Evolutionary conservation across 164 flowering plant genomes (phyloP), one percentile per base, ranked within the genome.

Genomic region (Umbellularia californica): DNA sequence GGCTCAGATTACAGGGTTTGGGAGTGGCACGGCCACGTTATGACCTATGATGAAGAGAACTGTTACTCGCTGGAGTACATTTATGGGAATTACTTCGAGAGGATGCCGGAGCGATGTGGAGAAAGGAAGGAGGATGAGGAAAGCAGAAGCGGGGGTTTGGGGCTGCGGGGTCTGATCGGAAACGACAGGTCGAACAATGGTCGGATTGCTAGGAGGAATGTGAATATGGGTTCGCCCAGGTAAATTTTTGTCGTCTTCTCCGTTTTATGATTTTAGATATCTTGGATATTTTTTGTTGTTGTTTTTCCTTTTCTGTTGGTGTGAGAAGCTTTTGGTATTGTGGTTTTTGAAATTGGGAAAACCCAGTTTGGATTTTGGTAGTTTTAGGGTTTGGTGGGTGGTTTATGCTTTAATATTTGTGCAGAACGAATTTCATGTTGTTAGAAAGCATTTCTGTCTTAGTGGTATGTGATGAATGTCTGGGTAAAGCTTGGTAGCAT

Each of bases 21-120:
- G 99, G 99, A 95, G 82, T 95, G 99, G 99, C 99, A 95, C 69
- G 98, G 99, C 12, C 99, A 93, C 77, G 85, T 95, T 2, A 91
- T 93, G 98, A 70, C 91, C 75, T 93, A 86, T 71, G 97, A 95
- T 83, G 95, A 92, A 41, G 97, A 89, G 72, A 81, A 89, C 73
- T 98, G 95, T 47, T 93, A 87, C 72, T 71, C 86, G 1, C 97
- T 94, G 0, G 98, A 95, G 88, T 93, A 55, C 60, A 55, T 55
- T 15, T 55, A 55, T 55, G 60, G 60, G 60, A 55, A 55, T 14
- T 55, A 55, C 60, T 55, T 55, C n/a, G 60, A 55, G 60, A 15
- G 60, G 60, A 20, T 55, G 60, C 20, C n/a, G 60, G 60, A 55
- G 17, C 19, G 60, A 55, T 14, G 0, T 0, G 60, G 60, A 55